Evolutionary conservation across 331 rosid genomes (phyloP).

Genomic region (Malus hybrid): DNA sequence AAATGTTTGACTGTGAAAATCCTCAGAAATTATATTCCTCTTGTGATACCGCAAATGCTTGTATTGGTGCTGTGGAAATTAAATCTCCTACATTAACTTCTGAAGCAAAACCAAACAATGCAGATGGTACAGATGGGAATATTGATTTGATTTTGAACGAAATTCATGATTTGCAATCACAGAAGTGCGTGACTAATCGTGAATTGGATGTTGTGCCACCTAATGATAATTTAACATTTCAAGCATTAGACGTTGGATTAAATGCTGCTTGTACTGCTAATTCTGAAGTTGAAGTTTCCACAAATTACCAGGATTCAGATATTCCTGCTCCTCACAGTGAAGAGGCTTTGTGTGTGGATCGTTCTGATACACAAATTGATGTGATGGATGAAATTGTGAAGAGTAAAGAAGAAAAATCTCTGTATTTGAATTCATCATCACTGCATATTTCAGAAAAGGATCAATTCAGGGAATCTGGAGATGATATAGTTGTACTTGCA

Average conservation of each 20-base stretch:
- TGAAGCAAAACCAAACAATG: slow-evolving; percentile 13
- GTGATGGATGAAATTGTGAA: slow-evolving; percentile 11
- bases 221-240: slow-evolving; percentile 15
- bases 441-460: slow-evolving; percentile 13
- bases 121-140: slow-evolving; percentile 10
- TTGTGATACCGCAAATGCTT: slow-evolving; percentile 8
- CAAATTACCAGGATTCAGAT: slow-evolving; percentile 12
- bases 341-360: slow-evolving; percentile 16
- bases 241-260: slow-evolving; percentile 14
- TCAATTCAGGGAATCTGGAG: slow-evolving; percentile 16
- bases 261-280: slow-evolving; percentile 15
- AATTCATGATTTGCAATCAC: slow-evolving; percentile 13
- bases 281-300: slow-evolving; percentile 20
- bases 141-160: slow-evolving; percentile 15
- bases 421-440: slow-evolving; percentile 9
- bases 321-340: slow-evolving; percentile 14
- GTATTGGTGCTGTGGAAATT: slow-evolving; percentile 14
- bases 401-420: slow-evolving; percentile 14
- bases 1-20: slow-evolving; percentile 4
- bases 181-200: slow-evolving; percentile 8
- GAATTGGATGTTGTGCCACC: slow-evolving; percentile 20
- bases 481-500: slow-evolving; percentile 15
- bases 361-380: slow-evolving; percentile 16
- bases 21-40: slow-evolving; percentile 7
- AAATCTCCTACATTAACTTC: slow-evolving; percentile 10